A percentile compares a stretch with the other conserved stretches of the same genome.
Evolutionary conservation across 169 alveolate species (phyloP).

Genomic region (Amoebophrya sp.): DNA sequence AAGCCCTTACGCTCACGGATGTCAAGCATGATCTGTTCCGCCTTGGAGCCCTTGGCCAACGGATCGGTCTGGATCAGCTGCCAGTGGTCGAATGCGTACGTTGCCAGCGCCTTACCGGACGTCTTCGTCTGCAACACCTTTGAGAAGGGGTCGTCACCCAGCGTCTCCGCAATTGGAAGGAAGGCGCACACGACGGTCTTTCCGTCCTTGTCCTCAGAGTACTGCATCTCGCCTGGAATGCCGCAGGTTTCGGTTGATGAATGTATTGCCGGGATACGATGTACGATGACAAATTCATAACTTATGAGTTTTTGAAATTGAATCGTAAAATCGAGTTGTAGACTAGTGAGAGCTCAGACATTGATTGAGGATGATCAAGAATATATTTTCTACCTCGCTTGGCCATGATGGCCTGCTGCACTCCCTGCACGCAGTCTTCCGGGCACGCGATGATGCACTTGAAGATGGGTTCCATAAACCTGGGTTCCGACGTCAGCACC

Average conservation of each 20-base stretch:
- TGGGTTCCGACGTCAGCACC: conserved; percentile 85
- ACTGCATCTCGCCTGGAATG: not conserved
- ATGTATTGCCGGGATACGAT: not conserved
- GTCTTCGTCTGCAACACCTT: no score
- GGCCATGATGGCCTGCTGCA: conserved; percentile 48
- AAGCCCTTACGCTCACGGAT: conserved; percentile 96
- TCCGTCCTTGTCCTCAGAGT: not conserved
- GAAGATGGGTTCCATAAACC: conserved; percentile 90
- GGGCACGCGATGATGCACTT: conserved; percentile 89
- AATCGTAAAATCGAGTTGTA: no score
- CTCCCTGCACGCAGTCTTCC: conserved; percentile 68
- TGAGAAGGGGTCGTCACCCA: not conserved
- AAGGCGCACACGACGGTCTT: no score
- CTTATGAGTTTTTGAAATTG: no score
- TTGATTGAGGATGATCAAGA: not conserved
- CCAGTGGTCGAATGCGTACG: conserved; percentile 99
- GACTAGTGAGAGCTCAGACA: no score
- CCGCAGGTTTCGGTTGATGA: not conserved
- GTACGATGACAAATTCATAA: no score
- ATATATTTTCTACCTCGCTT: conserved; percentile 44
- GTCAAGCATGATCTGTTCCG: conserved; percentile 72
- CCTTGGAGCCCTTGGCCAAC: conserved; percentile 85
- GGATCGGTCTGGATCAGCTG: conserved; percentile 88
- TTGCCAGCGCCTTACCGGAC: conserved; percentile 99
- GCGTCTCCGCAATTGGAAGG: no score